Conservation (phyloP, 2,329 filamentous ascomycete species). For the Xylariaceae sp. region DNA sequence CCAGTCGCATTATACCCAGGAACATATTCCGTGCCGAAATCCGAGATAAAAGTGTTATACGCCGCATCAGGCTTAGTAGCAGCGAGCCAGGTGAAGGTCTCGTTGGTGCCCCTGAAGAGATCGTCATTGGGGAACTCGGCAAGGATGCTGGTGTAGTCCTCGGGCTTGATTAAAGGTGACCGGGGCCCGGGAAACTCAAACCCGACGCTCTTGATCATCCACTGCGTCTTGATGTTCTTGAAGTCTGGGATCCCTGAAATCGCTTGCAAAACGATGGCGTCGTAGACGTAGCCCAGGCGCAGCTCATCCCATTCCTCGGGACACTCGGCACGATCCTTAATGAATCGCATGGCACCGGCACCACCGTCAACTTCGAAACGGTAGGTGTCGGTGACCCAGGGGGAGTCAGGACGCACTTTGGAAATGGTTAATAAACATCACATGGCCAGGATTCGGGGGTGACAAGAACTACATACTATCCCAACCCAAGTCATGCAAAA, state of each 20-base stretch:
- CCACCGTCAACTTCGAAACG: constrained; percentile 19
- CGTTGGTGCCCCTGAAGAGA: constrained; percentile 19
- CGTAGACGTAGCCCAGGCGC: constrained; percentile 12
- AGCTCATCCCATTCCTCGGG: constrained; percentile 12
- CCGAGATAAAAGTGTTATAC: constrained; percentile 18
- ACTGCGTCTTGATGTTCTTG: constrained; percentile 20
- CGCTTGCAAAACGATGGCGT: constrained; percentile 16
- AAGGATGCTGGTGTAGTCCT: constrained; percentile 17
- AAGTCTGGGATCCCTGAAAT: constrained; percentile 12
- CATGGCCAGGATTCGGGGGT: not conserved
- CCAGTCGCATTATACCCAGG: constrained; percentile 17
- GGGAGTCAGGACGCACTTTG: constrained; percentile 16
- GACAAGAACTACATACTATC: constrained; percentile 14
- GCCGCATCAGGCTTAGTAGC: constrained; percentile 11
- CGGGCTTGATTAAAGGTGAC: constrained; percentile 11
- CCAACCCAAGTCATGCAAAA: constrained; percentile 19
- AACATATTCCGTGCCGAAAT: constrained; percentile 16
- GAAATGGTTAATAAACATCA: constrained; percentile 6
- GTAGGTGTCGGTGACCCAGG: constrained; percentile 14
- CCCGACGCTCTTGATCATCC: constrained; percentile 19
- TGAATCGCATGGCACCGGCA: constrained; percentile 16
- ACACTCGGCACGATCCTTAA: constrained; percentile 8
- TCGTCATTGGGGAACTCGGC: constrained; percentile 16
- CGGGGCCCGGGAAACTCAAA: constrained; percentile 20
- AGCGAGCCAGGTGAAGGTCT: constrained; percentile 19